Conservation (phyloP, 768 basidiomycete genomes). For the Hericium coralloides region DNA sequence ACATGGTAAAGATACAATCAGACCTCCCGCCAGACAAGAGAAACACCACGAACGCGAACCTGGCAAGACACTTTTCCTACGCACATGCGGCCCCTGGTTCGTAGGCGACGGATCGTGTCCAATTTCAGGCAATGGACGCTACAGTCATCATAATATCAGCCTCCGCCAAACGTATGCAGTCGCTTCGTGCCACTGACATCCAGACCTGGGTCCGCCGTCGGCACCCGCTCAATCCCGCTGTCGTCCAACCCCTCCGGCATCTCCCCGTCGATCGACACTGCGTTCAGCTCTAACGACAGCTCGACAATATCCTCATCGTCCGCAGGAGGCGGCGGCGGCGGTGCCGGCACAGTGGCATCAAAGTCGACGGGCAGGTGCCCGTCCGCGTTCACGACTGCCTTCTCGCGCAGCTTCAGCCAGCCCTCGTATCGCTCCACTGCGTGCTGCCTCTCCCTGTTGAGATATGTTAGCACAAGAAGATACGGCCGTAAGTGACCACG, state of each 20-base stretch:
- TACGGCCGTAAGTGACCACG: not conserved
- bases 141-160: slow-evolving; percentile 13
- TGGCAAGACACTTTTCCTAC: slow-evolving; percentile 92
- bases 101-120: slow-evolving; percentile 48
- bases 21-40: not conserved
- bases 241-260: slow-evolving; percentile 64
- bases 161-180: slow-evolving; percentile 14
- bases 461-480: not conserved
- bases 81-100: slow-evolving; percentile 64
- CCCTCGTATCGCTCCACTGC: slow-evolving; percentile 78
- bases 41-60: slow-evolving; percentile 34
- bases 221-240: slow-evolving; percentile 78
- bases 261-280: slow-evolving; percentile 68
- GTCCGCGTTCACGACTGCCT: slow-evolving; percentile 61
- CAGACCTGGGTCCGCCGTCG: slow-evolving; percentile 85
- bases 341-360: slow-evolving; percentile 55
- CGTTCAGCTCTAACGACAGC: slow-evolving; percentile 82
- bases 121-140: slow-evolving; percentile 65
- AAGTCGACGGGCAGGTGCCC: slow-evolving; percentile 68
- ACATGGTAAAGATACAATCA: slow-evolving; percentile 9
- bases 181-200: slow-evolving; percentile 48
- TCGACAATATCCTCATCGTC: slow-evolving; percentile 86
- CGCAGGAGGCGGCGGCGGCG: slow-evolving; percentile 69
- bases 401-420: slow-evolving; percentile 81
- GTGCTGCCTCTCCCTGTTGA: slow-evolving; percentile 74